Evolutionary conservation across 2,329 filamentous ascomycete genomes (phyloP).

Genomic region (Cercospora sojina): DNA sequence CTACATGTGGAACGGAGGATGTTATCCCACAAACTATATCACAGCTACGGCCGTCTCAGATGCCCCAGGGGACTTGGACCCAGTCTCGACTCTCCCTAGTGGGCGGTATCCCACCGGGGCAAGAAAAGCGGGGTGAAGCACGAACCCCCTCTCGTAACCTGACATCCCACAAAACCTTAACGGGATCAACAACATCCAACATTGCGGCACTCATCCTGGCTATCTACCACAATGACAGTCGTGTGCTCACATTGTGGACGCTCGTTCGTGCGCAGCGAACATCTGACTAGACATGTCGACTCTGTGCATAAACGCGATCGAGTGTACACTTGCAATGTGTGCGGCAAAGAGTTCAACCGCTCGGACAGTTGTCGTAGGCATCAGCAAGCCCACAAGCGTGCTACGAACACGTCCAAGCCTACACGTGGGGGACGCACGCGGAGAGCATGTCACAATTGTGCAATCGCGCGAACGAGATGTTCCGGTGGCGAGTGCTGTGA

Average conservation of each 20-base stretch:
- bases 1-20: background rate
- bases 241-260: background rate
- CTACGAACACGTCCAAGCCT: background rate
- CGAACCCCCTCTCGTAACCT: background rate
- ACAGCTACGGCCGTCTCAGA: background rate
- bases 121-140: background rate
- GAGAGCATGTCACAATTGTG: slow-evolving; percentile 9
- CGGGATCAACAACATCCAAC: background rate
- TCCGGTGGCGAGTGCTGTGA: slow-evolving; percentile 5
- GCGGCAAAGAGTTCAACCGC: slow-evolving; percentile 14
- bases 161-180: background rate
- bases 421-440: background rate
- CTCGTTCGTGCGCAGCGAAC: background rate
- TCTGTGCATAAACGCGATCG: background rate
- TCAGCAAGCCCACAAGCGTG: slow-evolving; percentile 4
- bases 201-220: background rate
- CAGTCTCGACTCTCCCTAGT: background rate
- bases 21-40: slow-evolving; percentile 3
- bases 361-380: slow-evolving; percentile 12
- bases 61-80: background rate
- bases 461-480: slow-evolving; percentile 10
- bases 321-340: slow-evolving; percentile 1
- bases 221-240: background rate
- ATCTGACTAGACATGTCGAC: slow-evolving; percentile 3
- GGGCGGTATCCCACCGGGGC: background rate